Base-by-base conservation (phyloP, 495 filamentous ascomycete genomes). In the Astrothelium macrocarpum region DNA sequence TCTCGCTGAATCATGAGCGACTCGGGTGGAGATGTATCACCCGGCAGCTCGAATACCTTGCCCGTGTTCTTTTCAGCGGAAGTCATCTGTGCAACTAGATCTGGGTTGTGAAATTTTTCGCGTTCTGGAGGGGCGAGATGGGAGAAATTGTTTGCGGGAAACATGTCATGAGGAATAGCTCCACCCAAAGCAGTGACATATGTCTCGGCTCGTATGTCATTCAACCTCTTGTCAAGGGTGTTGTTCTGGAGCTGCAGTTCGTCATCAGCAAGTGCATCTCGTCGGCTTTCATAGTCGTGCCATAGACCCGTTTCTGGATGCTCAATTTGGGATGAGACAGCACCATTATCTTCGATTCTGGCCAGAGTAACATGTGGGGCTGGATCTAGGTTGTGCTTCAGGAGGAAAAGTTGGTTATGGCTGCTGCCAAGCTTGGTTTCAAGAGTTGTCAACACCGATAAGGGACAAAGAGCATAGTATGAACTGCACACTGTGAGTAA, bases 1-100 rank as follows among this genome's bases (percentile, higher is more conserved):
- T 56, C 4, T 26, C 49, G 49, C 49, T 56, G 49, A 29, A 56
- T 56, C 49, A 56, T 56, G 16, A 56, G 49, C 16, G 49, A 56
- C 25, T 56, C 49, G 7, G 49, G 49, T 26, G 49, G 49, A 29
- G 49, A 56, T 9, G 49, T 20, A 9, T 56, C 49, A 0, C 29
- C 49, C 5, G 25, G 9, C 20, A 56, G 29, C 25, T 56, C 49
- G 25, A 56, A 56, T 9, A 29, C 29, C 20, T 9, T 4, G 25
- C 49, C 23, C 11, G 2, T 1, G 16, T 20, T 29, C 49, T 56
- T 56, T 29, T 7, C 49, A 5, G 26, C 29, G 16, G 4, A 0
- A 28, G 4, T 9, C 25, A 10, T 56, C 7, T 9, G 12, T 20
- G 2, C 29, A 12, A 25, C 25, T 3, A 25, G 25, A 16, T 16